Base-by-base conservation (phyloP, 257 asterid species). In the Eucommia ulmoides region DNA sequence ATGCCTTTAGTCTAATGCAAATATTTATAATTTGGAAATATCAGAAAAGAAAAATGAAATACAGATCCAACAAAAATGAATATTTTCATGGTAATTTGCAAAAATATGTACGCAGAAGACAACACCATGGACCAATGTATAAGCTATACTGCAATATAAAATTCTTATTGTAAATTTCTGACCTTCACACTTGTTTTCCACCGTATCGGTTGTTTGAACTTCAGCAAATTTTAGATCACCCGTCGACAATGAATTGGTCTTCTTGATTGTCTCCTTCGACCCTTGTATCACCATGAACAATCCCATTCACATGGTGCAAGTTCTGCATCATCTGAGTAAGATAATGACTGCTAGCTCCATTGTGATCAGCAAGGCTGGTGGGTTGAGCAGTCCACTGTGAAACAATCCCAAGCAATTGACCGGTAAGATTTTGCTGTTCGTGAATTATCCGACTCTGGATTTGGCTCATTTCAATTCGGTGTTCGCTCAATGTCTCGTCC, bases 231-330 rank as follows among this genome's bases (percentile, higher is more conserved):
- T 24, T 38, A 45, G 20, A 57, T 66, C 66, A 83, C 49, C 92
- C 96, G 65, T 91, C 98, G 38, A 91, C 96, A 25, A 91, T 91
- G 55, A 91, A 91, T 77, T 86, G 89, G 55, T 86, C 98, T 65
- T 83, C 96, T 73, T 91, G 98, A 65, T 76, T 72, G 64, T 86
- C 94, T 19, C 74, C 93, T 50, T 78, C 96, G 10, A 86, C 94
- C 50, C 86, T 77, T n/a, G 85, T 63, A 74, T 91, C 94, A 7
- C 73, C 98, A 33, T 85, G 91, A 51, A 76, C 91, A 82, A 88
- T 71, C 16, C 76, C 80, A 41, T 72, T 80, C 17, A 74, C 80
- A 55, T 88, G 94, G 62, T 85, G 91, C 82, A 89, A 69, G 55
- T 78, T 89, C 73, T 82, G 97, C 70, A 89, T 85, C 96, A 85